These are phyloP conservation scores for Yamadazyma triangularis DNA, from an alignment of 1,139 yeast genomes.

Conservation along the genomic window DNA sequence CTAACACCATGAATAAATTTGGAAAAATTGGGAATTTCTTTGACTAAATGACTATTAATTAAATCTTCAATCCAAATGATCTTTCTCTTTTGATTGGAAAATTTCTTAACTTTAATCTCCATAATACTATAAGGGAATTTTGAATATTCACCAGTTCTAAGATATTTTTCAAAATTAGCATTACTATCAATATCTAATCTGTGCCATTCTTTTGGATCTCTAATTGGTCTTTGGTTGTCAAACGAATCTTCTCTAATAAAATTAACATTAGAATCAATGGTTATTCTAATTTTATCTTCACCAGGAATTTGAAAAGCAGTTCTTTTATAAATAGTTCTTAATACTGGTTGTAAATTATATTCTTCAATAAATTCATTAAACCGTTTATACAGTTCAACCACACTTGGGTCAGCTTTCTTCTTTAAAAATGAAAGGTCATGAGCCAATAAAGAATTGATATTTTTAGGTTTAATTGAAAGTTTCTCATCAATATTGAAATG, in stretches of 20 bases:
- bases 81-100: constrained; percentile 34
- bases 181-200: constrained; percentile 83
- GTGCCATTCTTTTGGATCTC: constrained; percentile 90
- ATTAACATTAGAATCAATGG: constrained; percentile 82
- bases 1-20: constrained; percentile 91
- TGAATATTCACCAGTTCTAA: constrained; percentile 81
- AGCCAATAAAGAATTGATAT: constrained; percentile 25
- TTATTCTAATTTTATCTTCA: constrained; percentile 84
- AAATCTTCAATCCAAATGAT: constrained; percentile 86
- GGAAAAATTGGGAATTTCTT: constrained; percentile 87
- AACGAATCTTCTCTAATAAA: constrained; percentile 90
- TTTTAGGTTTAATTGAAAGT: constrained; percentile 70
- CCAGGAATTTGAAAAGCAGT: constrained; percentile 99
- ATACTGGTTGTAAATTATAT: constrained; percentile 71
- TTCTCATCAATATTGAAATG: constrained; percentile 54
- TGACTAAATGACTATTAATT: constrained; percentile 76
- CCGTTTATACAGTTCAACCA: constrained; percentile 46
- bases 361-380: constrained; percentile 62
- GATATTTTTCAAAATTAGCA: constrained; percentile 61
- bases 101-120: constrained; percentile 75
- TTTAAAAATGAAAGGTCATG: constrained; percentile 29
- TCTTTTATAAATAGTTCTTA: constrained; percentile 83
- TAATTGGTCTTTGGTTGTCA: constrained; percentile 78
- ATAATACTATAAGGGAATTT: constrained; percentile 89
- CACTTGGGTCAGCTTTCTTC: constrained; percentile 19